These are phyloP conservation scores for Metroxylon sagu DNA, from an alignment of 176 grass and related monocot genomes.

Conservation along the genomic window DNA sequence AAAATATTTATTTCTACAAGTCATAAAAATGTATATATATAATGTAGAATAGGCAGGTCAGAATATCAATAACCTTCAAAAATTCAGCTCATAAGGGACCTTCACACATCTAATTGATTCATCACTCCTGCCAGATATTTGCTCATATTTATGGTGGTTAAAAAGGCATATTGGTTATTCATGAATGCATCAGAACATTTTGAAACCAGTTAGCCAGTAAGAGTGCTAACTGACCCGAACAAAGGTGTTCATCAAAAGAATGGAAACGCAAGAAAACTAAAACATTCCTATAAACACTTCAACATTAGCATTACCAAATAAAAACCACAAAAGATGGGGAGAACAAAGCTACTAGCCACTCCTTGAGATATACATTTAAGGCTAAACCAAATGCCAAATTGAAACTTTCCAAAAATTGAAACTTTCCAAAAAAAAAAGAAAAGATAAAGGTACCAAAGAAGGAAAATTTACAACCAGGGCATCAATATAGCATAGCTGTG, in stretches of 20 bases:
- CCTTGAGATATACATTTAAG: neutral
- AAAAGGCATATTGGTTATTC: neutral
- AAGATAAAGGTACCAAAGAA: slow-evolving; percentile 11
- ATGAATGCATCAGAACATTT: too few species aligned
- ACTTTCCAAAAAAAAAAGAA: neutral
- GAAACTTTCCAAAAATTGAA: too few species aligned
- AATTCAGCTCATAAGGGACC: too few species aligned
- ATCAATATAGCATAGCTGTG: slow-evolving; percentile 11
- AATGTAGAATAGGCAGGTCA: too few species aligned
- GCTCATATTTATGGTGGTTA: neutral
- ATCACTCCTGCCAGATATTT: neutral
- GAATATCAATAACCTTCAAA: too few species aligned
- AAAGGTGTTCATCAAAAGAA: too few species aligned
- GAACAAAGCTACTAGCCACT: neutral
- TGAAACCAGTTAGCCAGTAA: too few species aligned
- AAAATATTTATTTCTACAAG: too few species aligned
- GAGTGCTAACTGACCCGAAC: too few species aligned
- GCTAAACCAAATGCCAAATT: neutral
- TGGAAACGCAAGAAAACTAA: neutral
- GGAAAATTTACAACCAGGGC: neutral
- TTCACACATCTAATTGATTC: neutral
- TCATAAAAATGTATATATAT: too few species aligned
- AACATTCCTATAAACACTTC: neutral
- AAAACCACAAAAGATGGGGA: neutral
- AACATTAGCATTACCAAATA: neutral